Base-by-base conservation (phyloP, 2,329 filamentous ascomycete species). In the Aspergillus bombycis region DNA sequence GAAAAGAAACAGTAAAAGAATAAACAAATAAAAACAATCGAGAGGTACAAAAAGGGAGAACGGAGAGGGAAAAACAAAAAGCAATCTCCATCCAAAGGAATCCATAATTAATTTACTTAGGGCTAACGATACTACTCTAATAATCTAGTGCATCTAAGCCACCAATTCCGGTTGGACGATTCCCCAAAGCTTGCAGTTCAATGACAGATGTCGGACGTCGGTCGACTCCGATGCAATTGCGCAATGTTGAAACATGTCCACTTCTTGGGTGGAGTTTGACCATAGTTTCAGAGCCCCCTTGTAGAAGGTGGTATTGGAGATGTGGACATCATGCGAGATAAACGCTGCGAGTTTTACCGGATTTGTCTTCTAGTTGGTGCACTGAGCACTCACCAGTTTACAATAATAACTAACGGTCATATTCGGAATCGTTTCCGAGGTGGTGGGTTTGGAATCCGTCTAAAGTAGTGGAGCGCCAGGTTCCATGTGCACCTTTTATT, bases 131-230 rank as follows among this genome's bases (percentile, higher is more conserved):
- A 23, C 26, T 58, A 50, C 28, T 50, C 43, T 58, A 58, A 34
- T 50, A 36, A 50, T 11, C 32, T 64, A 63, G 65, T 34, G 61
- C 50, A 43, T 38, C 45, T 19, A 36, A 55, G 63, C 63, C 63
- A 65, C 60, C 46, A 60, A 62, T 59, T 62, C 65, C 65, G 65
- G 65, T 67, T 67, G 63, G 65, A 43, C 50, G 32, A 32, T 38
- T 30, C 16, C 28, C 26, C 28, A 48, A 65, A 61, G 61, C 58
- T 60, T 60, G 61, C 58, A 62, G 62, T 52, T 21, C 48, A 32
- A 52, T 52, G 48, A 32, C 48, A 52, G 58, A 63, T 58, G 19
- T 58, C 41, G 56, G 56, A 23, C 26, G 3, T 52, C 56, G 21
- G 56, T 58, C 56, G 56, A 46, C 45, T 58, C 56, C 41, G 56